These are phyloP conservation scores for Rhododendron ferrugineum DNA, from an alignment of 148 eudicot species.

Conservation along the genomic window DNA sequence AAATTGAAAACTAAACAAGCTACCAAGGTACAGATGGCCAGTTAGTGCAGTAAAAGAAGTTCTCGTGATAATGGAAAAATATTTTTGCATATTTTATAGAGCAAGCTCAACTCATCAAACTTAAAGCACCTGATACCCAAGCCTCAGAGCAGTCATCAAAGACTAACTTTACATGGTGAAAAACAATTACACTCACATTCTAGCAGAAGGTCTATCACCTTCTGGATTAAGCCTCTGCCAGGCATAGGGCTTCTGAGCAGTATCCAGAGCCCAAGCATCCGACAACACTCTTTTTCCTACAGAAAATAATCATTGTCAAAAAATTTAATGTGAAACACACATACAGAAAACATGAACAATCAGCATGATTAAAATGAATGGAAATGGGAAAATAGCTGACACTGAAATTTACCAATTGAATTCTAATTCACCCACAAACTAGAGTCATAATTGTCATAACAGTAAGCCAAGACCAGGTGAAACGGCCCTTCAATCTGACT, in stretches of 20 bases:
- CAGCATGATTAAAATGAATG: background rate
- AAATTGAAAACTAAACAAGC: background rate
- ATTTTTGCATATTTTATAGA: background rate
- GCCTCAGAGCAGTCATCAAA: background rate
- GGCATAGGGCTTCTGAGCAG: conserved; percentile 93
- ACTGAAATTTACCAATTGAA: background rate
- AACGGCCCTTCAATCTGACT: background rate
- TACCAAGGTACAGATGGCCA: background rate
- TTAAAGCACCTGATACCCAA: conserved; percentile 8
- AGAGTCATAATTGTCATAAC: background rate
- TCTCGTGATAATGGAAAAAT: background rate
- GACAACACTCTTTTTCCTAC: conserved; percentile 86
- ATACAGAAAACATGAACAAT: background rate
- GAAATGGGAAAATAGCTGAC: background rate
- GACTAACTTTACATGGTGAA: background rate
- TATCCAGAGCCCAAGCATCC: conserved; percentile 95
- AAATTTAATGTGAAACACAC: background rate
- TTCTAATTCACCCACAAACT: background rate
- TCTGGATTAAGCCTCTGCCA: conserved; percentile 91
- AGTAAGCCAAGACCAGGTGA: background rate
- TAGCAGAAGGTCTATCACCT: conserved; percentile 96
- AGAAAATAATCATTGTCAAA: conserved; percentile 10
- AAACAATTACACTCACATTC: conserved; percentile 73
- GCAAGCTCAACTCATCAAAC: background rate
- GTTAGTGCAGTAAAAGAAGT: background rate